phyloP scores from a whole-genome alignment of 352 stramenopile species.

The Globisporangium camurandrum region DNA sequence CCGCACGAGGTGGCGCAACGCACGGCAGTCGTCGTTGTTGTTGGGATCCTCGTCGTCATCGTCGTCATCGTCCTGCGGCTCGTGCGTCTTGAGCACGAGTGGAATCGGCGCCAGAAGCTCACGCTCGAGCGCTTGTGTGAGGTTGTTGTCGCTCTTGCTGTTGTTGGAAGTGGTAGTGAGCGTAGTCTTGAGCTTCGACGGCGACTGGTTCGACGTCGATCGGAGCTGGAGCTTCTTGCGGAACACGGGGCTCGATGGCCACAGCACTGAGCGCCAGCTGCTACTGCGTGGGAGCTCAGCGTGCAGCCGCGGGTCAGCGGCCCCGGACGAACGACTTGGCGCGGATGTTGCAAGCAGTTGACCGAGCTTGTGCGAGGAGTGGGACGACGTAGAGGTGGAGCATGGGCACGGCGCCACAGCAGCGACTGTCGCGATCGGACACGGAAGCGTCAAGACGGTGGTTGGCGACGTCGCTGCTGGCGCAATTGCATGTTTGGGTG shows the following conservation, averaged over 20 bases:
- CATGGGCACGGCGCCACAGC: not conserved
- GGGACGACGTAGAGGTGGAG: no score
- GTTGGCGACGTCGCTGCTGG: not conserved
- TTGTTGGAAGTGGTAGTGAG: conserved; percentile 19
- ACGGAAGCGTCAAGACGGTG: not conserved
- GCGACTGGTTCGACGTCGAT: conserved; percentile 4
- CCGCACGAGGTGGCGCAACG: conserved; percentile 2
- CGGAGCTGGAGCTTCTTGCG: conserved; percentile 25
- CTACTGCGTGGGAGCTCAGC: conserved; percentile 14
- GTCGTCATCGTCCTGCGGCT: conserved; percentile 5
- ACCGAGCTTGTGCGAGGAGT: conserved; percentile 5
- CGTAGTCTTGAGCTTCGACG: not conserved
- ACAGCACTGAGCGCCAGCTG: conserved; percentile 28
- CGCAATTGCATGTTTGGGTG: not conserved
- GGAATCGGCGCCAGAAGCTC: conserved; percentile 7
- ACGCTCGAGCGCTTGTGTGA: conserved; percentile 9
- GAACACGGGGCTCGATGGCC: conserved; percentile 22
- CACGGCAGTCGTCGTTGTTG: not conserved
- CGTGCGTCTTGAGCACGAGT: conserved; percentile 3
- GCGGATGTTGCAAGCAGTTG: conserved; percentile 8
- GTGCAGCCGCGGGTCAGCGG: conserved; percentile 11
- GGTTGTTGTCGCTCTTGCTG: conserved; percentile 15
- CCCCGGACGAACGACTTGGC: conserved; percentile 2
- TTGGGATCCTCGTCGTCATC: not conserved
- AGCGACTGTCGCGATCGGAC: not conserved